These are phyloP conservation scores for Schrenkiella parvula DNA, from an alignment of 345 rosid species.

Conservation along the genomic window DNA sequence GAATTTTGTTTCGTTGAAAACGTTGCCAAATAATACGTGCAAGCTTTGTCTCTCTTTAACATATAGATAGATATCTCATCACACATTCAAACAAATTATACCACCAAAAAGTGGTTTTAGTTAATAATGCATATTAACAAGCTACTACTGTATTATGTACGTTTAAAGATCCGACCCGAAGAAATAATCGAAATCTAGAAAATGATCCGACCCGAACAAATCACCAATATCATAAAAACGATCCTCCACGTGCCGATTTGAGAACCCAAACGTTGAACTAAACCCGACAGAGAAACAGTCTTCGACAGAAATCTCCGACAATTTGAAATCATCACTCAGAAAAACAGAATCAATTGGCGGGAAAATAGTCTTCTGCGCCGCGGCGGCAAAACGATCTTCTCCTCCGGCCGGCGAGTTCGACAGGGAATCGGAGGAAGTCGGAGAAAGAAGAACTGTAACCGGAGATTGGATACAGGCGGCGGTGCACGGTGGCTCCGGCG, in stretches of 20 bases:
- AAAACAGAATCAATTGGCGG: slow-evolving; percentile 32
- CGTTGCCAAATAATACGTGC: not conserved
- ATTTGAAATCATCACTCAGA: slow-evolving; percentile 18
- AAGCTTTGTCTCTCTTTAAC: not conserved
- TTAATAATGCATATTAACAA: too few species aligned
- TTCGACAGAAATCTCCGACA: slow-evolving; percentile 4
- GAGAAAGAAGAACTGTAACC: slow-evolving; percentile 54
- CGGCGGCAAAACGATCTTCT: not conserved
- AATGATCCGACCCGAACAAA: slow-evolving; percentile 53
- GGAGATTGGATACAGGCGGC: slow-evolving; percentile 42
- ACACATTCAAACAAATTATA: not conserved
- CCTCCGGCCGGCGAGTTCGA: not conserved
- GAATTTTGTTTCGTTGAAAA: not conserved
- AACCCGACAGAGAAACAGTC: slow-evolving; percentile 30
- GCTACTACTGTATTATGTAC: not conserved
- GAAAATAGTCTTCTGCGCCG: slow-evolving; percentile 23
- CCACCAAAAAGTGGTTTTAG: not conserved
- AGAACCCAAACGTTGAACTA: not conserved
- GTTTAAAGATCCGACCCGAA: not conserved
- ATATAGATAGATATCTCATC: not conserved
- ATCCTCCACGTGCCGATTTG: slow-evolving; percentile 34
- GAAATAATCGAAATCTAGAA: slow-evolving; percentile 28
- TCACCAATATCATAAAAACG: slow-evolving; percentile 57
- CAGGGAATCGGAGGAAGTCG: slow-evolving; percentile 12
- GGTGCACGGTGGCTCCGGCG: slow-evolving; percentile 38